Conservation (phyloP, 441 rosid species). For the Gossypium schwendimanii region DNA sequence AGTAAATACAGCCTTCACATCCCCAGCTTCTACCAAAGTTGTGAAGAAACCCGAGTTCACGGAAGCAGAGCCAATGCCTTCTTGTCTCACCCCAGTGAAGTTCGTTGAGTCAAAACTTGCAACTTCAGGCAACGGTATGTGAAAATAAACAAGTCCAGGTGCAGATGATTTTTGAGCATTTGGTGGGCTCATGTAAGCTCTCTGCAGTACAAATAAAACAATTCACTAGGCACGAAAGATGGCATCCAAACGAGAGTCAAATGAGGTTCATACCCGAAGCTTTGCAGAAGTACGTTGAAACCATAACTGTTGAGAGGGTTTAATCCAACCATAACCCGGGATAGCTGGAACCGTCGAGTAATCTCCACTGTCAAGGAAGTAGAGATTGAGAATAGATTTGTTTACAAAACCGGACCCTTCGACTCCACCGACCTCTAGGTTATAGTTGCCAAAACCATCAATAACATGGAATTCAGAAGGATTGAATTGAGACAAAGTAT, state of each 20-base stretch:
- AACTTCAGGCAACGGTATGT: constrained; percentile 80
- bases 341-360: constrained; percentile 46
- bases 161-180: constrained; percentile 49
- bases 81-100: constrained; percentile 65
- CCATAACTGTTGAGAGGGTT: constrained; percentile 71
- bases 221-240: neutral
- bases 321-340: constrained; percentile 75
- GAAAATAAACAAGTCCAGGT: constrained; percentile 69
- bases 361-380: constrained; percentile 69
- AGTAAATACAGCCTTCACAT: constrained; percentile 68
- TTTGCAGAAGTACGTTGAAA: constrained; percentile 56
- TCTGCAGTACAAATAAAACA: constrained; percentile 25
- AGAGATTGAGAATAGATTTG: constrained; percentile 71
- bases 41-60: constrained; percentile 82
- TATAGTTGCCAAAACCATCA: constrained; percentile 84
- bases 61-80: constrained; percentile 50
- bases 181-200: constrained; percentile 48
- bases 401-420: constrained; percentile 52
- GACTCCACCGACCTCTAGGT: constrained; percentile 59
- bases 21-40: constrained; percentile 64
- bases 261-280: constrained; percentile 38
- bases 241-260: neutral
- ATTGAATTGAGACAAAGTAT: constrained; percentile 57
- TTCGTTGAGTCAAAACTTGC: constrained; percentile 38
- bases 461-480: constrained; percentile 40